Conservation (phyloP, 352 stramenopile species). For the Pythium sukuiense region DNA sequence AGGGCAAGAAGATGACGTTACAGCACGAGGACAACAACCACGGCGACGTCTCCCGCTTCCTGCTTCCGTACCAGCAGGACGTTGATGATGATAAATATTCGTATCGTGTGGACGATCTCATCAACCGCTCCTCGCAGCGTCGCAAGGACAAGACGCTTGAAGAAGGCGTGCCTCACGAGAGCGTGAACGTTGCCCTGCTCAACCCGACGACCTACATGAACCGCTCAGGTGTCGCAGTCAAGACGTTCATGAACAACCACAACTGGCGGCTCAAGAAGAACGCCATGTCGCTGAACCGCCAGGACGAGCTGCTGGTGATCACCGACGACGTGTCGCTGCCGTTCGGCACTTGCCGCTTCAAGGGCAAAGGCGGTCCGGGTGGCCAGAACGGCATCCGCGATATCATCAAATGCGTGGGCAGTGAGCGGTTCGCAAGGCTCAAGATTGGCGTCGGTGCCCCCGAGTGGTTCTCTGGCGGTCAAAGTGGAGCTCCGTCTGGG, state of each 20-base stretch:
- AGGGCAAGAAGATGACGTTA: conserved; percentile 52
- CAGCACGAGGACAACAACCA: conserved; percentile 61
- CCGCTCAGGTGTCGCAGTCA: conserved; percentile 71
- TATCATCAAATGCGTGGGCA: conserved; percentile 83
- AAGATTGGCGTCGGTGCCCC: conserved; percentile 79
- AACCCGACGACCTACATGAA: conserved; percentile 87
- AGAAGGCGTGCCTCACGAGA: conserved; percentile 69
- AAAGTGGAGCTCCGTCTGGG: conserved; percentile 65
- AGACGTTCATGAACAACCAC: conserved; percentile 78
- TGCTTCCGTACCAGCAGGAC: conserved; percentile 64
- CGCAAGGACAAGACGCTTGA: conserved; percentile 73
- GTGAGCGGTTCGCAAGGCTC: conserved; percentile 80
- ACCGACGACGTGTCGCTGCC: conserved; percentile 80
- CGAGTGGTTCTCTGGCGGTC: conserved; percentile 72
- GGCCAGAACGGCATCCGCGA: conserved; percentile 84
- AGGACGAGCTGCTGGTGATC: conserved; percentile 84
- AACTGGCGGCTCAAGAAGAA: conserved; percentile 87
- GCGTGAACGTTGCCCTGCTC: conserved; percentile 77
- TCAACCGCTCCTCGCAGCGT: conserved; percentile 71
- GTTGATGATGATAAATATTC: conserved; percentile 34
- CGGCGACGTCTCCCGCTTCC: conserved; percentile 62
- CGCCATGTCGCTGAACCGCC: conserved; percentile 67
- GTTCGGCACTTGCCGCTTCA: conserved; percentile 83
- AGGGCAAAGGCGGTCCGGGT: conserved; percentile 68
- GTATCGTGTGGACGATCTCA: conserved; percentile 68